Percentiles rank a stretch among this genome's conserved stretches.
phyloP scores from a whole-genome alignment of 2,329 filamentous ascomycete species.

The Rhinocladiella mackenziei region DNA sequence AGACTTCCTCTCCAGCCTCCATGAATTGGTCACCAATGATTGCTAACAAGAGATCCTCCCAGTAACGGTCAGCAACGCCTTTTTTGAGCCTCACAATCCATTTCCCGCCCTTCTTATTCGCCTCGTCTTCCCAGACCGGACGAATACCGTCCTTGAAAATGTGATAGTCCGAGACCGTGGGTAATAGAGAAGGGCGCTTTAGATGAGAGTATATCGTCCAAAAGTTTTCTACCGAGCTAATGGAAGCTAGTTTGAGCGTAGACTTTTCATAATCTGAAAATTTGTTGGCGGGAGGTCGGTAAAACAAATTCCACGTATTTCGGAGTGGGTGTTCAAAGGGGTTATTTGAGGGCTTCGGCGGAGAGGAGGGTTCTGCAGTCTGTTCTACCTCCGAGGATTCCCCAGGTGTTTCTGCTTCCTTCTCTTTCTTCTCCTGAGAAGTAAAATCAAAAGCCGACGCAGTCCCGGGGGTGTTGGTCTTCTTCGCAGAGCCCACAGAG shows the following conservation, averaged over 20 bases:
- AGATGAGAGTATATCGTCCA: slow-evolving; percentile 85
- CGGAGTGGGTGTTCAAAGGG: slow-evolving; percentile 60
- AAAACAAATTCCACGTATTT: slow-evolving; percentile 95
- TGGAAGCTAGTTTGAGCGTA: slow-evolving; percentile 76
- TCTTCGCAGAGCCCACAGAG: slow-evolving; percentile 70
- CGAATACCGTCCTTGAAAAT: slow-evolving; percentile 95
- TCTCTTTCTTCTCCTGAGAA: slow-evolving; percentile 63
- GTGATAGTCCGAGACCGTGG: slow-evolving; percentile 94
- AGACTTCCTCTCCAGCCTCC: slow-evolving; percentile 90
- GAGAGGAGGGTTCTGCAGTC: slow-evolving; percentile 33
- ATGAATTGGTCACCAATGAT: slow-evolving; percentile 92
- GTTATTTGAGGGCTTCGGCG: slow-evolving; percentile 34
- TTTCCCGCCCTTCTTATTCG: slow-evolving; percentile 93
- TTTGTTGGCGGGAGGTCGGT: slow-evolving; percentile 82
- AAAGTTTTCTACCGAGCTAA: slow-evolving; percentile 82
- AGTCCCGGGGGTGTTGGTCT: slow-evolving; percentile 67
- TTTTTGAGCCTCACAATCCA: slow-evolving; percentile 98
- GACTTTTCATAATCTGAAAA: slow-evolving; percentile 98
- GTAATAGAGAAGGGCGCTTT: slow-evolving; percentile 80
- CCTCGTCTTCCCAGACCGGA: slow-evolving; percentile 97
- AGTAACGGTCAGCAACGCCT: slow-evolving; percentile 92
- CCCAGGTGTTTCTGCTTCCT: slow-evolving; percentile 38
- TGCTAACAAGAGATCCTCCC: slow-evolving; percentile 88
- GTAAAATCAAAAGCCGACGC: slow-evolving; percentile 76
- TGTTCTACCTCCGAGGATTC: slow-evolving; percentile 40